phyloP scores from a whole-genome alignment of 108 stramenopile genomes.

The Pseudonitzschia multiseries region DNA sequence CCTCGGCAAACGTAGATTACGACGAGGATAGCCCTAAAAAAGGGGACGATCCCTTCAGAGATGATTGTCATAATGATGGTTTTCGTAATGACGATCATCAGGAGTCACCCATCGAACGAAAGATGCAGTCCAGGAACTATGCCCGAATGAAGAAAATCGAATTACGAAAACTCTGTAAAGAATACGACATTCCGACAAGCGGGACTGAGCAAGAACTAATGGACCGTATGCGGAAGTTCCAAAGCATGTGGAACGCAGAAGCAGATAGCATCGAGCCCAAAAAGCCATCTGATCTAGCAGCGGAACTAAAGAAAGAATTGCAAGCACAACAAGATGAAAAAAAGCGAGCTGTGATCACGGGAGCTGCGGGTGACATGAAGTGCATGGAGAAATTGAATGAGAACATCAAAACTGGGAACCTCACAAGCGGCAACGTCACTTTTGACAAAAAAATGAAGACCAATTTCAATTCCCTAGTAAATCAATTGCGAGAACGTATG shows the following conservation, averaged over 20 bases:
- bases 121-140: constrained; percentile 3
- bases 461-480: constrained; percentile 14
- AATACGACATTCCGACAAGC: constrained; percentile 36
- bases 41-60: neutral
- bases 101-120: neutral
- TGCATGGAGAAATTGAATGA: constrained; percentile 12
- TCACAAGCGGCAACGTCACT: constrained; percentile 17
- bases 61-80: neutral
- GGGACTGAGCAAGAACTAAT: constrained; percentile 50
- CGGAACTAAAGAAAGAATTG: constrained; percentile 41
- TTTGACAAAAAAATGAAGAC: constrained; percentile 19
- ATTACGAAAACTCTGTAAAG: constrained; percentile 42
- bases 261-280: constrained; percentile 48
- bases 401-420: neutral
- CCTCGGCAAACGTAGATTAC: neutral
- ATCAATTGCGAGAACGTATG: neutral
- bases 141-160: constrained; percentile 39
- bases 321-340: constrained; percentile 17
- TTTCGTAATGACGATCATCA: constrained; percentile 3
- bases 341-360: neutral
- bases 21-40: neutral
- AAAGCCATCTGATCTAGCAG: constrained; percentile 39
- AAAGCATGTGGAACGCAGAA: constrained; percentile 58
- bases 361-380: neutral
- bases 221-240: constrained; percentile 48